Evolutionary conservation across 2,329 filamentous ascomycete species (phyloP), one percentile per base, ranked within the genome.

Genomic region (Cladosporium sp.): DNA sequence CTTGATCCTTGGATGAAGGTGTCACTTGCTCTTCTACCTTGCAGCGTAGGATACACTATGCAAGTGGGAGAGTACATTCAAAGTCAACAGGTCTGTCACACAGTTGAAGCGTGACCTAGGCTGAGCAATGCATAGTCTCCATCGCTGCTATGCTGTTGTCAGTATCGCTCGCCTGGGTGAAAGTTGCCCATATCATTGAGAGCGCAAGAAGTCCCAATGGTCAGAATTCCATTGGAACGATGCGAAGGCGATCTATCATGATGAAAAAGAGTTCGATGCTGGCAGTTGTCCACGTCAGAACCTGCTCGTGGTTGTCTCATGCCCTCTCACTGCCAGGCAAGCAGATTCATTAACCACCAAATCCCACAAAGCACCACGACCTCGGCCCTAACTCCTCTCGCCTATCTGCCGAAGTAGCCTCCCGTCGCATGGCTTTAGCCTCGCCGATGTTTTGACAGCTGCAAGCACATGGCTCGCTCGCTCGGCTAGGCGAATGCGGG

Each of bases 401-500:
- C 51, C 51, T 64, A 64, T 64, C 61, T 64, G 61, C 61, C 61
- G 61, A 57, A 21, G 5, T 18, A 10, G 18, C 44, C 36, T 30
- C 51, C 36, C 36, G 61, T n/a, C 36, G 24, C 36, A 47, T 44
- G 36, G 26, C 5, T 32, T 49, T 44, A 55, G 10, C 52, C 30
- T 11, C n/a, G 18, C 32, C 8, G 52, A 34, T 34, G 28, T 55
- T 47, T 24, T 21, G n/a, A 47, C 41, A 47, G 24, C 34, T 36
- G 38, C 30, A 41, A 41, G 26, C 61, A 38, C 61, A 64, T 55
- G 60, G 38, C 15, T 34, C 12, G 47, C 32, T 57, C 41, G 30
- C 52, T 44, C 34, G 36, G 34, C 51, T 34, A 57, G 24, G 61
- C 49, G 38, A 64, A 64, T 64, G 61, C 61, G 60, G 60, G 60